phyloP scores from a whole-genome alignment of 75 land plant genomes.

The Isoetes taiwanensis region DNA sequence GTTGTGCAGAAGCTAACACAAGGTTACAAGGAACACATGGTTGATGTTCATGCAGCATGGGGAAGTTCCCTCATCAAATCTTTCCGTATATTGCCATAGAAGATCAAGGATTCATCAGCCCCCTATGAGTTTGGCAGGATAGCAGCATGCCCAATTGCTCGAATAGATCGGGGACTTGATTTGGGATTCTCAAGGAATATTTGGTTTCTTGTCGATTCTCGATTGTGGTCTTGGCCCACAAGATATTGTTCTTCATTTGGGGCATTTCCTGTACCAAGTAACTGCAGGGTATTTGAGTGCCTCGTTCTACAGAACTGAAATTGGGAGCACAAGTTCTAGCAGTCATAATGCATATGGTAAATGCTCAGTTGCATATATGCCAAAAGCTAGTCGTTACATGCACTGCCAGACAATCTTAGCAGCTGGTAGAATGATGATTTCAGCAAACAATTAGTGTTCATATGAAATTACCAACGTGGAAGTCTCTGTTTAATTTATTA shows the following conservation, averaged over 20 bases:
- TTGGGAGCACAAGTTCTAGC: constrained; percentile 9
- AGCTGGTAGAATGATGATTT: constrained; percentile 77
- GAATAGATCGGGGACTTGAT: too few species aligned
- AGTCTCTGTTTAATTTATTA: too few species aligned
- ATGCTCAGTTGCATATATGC: constrained; percentile 78
- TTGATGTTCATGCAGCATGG: too few species aligned
- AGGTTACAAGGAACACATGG: too few species aligned
- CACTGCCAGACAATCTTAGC: constrained; percentile 75
- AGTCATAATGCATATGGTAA: constrained; percentile 51
- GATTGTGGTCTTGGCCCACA: constrained; percentile 77
- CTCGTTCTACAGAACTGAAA: constrained; percentile 42
- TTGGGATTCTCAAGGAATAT: too few species aligned
- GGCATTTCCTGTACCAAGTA: constrained; percentile 75
- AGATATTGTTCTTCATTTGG: constrained; percentile 61
- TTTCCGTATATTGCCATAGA: too few species aligned
- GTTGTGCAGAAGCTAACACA: too few species aligned
- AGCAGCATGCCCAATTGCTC: too few species aligned
- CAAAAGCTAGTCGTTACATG: constrained; percentile 57
- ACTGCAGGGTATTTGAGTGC: constrained; percentile 82
- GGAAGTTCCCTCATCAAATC: too few species aligned
- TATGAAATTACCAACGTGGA: too few species aligned
- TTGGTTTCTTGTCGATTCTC: constrained; percentile 78
- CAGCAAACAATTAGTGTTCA: constrained; percentile 74
- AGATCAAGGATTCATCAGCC: too few species aligned
- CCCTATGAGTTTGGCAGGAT: too few species aligned